Evolutionary conservation across 2,329 filamentous ascomycete species (phyloP).

Genomic region (Alternaria sp.): DNA sequence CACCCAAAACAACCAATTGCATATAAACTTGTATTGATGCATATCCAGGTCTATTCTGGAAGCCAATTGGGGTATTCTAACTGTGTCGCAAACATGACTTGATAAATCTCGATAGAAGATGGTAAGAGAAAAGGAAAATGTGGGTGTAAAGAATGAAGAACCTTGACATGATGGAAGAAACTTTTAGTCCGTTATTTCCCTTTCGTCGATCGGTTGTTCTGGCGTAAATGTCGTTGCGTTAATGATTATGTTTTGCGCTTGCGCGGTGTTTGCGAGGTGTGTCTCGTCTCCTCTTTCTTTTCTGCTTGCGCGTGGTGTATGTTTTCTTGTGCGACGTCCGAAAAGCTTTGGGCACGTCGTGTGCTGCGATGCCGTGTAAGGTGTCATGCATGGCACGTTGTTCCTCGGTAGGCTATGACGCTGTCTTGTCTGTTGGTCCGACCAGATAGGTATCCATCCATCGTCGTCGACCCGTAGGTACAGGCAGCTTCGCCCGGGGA

Average conservation of each 20-base stretch:
- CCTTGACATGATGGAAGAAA: not conserved
- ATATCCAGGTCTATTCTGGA: not conserved
- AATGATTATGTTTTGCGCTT: not conserved
- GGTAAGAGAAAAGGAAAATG: not conserved
- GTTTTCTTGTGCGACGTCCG: not conserved
- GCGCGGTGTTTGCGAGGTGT: not conserved
- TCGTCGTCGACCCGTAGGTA: not conserved
- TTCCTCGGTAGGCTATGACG: not conserved
- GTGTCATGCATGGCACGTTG: not conserved
- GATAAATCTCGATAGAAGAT: not conserved
- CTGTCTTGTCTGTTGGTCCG: not conserved
- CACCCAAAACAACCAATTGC: not conserved
- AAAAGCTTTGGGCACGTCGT: not conserved
- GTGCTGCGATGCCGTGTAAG: not conserved
- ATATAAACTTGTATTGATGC: not conserved
- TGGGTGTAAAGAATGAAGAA: not conserved
- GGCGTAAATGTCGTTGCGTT: conserved; percentile 15
- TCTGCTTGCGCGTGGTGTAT: not conserved
- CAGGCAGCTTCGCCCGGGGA: not conserved
- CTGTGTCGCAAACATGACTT: not conserved
- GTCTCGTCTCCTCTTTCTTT: not conserved
- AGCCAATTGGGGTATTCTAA: not conserved
- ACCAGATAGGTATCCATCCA: not conserved
- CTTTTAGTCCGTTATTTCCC: not conserved
- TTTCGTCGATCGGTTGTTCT: conserved; percentile 7